Evolutionary conservation across 768 basidiomycete genomes (phyloP), one percentile per base, ranked within the genome.

Genomic region (Tubosaeta sp.): DNA sequence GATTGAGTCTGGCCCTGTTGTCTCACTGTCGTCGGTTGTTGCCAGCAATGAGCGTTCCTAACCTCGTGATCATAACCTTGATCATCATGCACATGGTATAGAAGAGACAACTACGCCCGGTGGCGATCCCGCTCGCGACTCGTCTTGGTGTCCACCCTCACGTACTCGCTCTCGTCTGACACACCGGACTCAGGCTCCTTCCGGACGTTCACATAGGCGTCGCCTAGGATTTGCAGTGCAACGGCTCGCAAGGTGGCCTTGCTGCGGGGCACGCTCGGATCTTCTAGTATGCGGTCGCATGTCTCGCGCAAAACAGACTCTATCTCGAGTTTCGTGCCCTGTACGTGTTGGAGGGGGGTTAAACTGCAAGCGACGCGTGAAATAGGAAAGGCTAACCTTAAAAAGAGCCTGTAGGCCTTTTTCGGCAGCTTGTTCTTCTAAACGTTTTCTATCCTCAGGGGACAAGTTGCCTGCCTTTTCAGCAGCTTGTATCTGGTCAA

Each of bases 391-490:
- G 46, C 63, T 43, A 46, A 86, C 90, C 77, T 94, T 95, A 80
- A 95, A 95, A 29, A 95, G 71, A 1, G 92, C 91, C 60, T 92
- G 89, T 1, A 95, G 68, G 12, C 91, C 93, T 68, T 94, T 95
- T 74, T 95, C 92, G 0, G 93, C 92, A 1, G 93, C 93, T 61
- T 92, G 88, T 59, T 95, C 93, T 64, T 95, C 93, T 1, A 95
- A 72, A 51, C 84, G 81, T 65, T 79, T 83, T 72, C 83, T 86
- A 71, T 93, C 89, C 39, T 92, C 91, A 0, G 85, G 81, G 27
- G 73, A 75, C 37, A 93, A 71, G 53, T 85, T 89, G 1, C 92
- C 92, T 3, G 86, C 84, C 63, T 86, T 85, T 68, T 95, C 92
- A 0, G 91, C 92, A 0, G 89, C 89, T 67, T 91, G 86, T 26